Percentiles rank a stretch among this genome's conserved stretches.
Conservation (phyloP, 352 stramenopile genomes). For the Phytophthora macrochlamydospora region DNA sequence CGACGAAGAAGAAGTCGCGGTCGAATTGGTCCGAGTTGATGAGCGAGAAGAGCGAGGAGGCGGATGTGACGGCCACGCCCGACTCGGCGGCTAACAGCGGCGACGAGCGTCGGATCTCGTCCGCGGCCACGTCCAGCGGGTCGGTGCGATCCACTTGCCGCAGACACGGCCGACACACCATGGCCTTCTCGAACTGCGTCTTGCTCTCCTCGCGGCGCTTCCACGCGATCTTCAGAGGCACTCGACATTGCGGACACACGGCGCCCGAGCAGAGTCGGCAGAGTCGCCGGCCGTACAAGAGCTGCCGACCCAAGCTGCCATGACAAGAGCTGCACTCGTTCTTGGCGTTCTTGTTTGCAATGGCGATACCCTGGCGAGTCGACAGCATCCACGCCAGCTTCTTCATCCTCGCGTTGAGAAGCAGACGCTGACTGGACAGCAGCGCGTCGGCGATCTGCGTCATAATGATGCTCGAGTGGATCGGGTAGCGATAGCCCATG, state of each 20-base stretch:
- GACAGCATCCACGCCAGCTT: slow-evolving; percentile 64
- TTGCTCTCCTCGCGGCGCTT: slow-evolving; percentile 20
- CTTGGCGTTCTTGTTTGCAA: slow-evolving; percentile 16
- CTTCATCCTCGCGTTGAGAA: slow-evolving; percentile 62
- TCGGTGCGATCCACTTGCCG: slow-evolving; percentile 26
- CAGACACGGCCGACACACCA: slow-evolving; percentile 35
- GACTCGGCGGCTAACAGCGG: slow-evolving; percentile 34
- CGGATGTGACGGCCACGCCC: slow-evolving; percentile 29
- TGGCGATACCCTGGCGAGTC: background rate
- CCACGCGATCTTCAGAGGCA: slow-evolving; percentile 29
- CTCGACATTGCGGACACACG: slow-evolving; percentile 27
- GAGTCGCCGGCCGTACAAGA: slow-evolving; percentile 18
- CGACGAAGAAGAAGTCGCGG: slow-evolving; percentile 39
- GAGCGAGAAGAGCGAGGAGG: slow-evolving; percentile 41
- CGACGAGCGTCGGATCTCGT: slow-evolving; percentile 34
- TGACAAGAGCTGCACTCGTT: slow-evolving; percentile 27
- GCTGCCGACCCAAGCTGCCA: slow-evolving; percentile 15
- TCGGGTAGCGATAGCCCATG: slow-evolving; percentile 30
- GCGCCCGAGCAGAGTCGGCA: slow-evolving; percentile 23
- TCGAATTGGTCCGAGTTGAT: slow-evolving; percentile 47
- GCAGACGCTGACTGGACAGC: slow-evolving; percentile 34
- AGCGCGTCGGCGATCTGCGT: slow-evolving; percentile 34
- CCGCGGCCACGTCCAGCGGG: slow-evolving; percentile 33
- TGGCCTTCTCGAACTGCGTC: slow-evolving; percentile 25
- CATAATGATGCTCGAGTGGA: slow-evolving; percentile 36